A percentile compares a stretch with the other conserved stretches of the same genome.
phyloP scores from a whole-genome alignment of 1,139 yeast species.

The Pichia sp. region DNA sequence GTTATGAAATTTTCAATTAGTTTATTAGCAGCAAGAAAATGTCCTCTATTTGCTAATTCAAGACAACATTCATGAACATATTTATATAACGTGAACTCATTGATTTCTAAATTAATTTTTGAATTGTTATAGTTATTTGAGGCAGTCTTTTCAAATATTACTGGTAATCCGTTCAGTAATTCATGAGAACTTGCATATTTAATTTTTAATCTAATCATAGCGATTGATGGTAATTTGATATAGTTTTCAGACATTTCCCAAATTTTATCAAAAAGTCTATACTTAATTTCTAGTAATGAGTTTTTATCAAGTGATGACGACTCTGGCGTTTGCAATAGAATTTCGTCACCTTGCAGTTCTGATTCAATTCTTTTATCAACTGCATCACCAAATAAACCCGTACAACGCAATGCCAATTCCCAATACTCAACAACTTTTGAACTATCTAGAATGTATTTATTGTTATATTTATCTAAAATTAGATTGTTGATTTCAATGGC shows the following conservation, averaged over 20 bases:
- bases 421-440: slow-evolving; percentile 21
- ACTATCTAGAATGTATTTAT: slow-evolving; percentile 17
- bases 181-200: slow-evolving; percentile 21
- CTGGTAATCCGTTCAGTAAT: slow-evolving; percentile 20
- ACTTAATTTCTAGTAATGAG: slow-evolving; percentile 6
- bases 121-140: slow-evolving; percentile 12
- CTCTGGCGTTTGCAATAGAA: background rate
- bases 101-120: slow-evolving; percentile 15
- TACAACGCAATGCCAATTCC: slow-evolving; percentile 20
- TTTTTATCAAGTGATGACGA: background rate
- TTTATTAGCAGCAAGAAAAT: slow-evolving; percentile 25
- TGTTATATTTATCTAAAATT: slow-evolving; percentile 21
- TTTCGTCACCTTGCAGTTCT: slow-evolving; percentile 13
- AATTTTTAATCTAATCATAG: slow-evolving; percentile 18
- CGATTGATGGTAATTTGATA: slow-evolving; percentile 16
- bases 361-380: slow-evolving; percentile 18
- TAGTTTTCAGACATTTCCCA: slow-evolving; percentile 15
- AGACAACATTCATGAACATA: slow-evolving; percentile 23
- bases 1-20: slow-evolving; percentile 21
- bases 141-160: slow-evolving; percentile 11
- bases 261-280: slow-evolving; percentile 13
- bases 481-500: slow-evolving; percentile 23
- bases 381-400: slow-evolving; percentile 21
- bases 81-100: slow-evolving; percentile 18
- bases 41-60: slow-evolving; percentile 19